Conservation (phyloP, 2,329 filamentous ascomycete species). For the Anisogramma anomala region DNA sequence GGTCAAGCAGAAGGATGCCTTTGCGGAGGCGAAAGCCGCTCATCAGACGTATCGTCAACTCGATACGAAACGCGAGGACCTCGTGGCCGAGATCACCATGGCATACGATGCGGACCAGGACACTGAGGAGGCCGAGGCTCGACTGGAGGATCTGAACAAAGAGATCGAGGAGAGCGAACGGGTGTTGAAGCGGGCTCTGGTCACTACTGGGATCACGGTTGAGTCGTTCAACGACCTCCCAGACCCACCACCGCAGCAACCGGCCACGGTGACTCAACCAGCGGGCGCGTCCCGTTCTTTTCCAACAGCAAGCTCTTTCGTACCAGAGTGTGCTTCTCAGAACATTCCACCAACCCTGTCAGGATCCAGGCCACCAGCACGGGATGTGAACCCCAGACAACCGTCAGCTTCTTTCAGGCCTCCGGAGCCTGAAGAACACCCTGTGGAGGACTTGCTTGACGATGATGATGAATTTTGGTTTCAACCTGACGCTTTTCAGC, state of each 20-base stretch:
- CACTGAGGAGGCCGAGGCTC: slow-evolving; percentile 39
- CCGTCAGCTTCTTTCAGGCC: slow-evolving; percentile 4
- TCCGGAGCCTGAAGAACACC: not conserved
- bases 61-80: slow-evolving; percentile 31
- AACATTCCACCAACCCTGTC: slow-evolving; percentile 43
- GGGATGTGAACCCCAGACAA: slow-evolving; percentile 10
- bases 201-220: slow-evolving; percentile 35
- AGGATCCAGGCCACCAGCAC: slow-evolving; percentile 12
- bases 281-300: slow-evolving; percentile 19
- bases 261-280: slow-evolving; percentile 35
- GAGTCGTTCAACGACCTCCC: slow-evolving; percentile 26
- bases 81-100: slow-evolving; percentile 36
- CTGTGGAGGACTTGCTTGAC: slow-evolving; percentile 17
- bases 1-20: slow-evolving; percentile 32
- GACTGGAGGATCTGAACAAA: slow-evolving; percentile 36
- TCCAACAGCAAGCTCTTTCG: slow-evolving; percentile 23
- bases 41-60: slow-evolving; percentile 32
- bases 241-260: slow-evolving; percentile 19
- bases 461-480: slow-evolving; percentile 16
- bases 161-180: slow-evolving; percentile 33
- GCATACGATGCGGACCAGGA: slow-evolving; percentile 40
- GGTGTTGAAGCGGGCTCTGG: slow-evolving; percentile 29
- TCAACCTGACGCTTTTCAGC: slow-evolving; percentile 1
- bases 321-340: slow-evolving; percentile 30
- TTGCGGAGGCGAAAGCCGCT: slow-evolving; percentile 31